phyloP scores from a whole-genome alignment of 495 filamentous ascomycete species.

The Penicillium argentinense region DNA sequence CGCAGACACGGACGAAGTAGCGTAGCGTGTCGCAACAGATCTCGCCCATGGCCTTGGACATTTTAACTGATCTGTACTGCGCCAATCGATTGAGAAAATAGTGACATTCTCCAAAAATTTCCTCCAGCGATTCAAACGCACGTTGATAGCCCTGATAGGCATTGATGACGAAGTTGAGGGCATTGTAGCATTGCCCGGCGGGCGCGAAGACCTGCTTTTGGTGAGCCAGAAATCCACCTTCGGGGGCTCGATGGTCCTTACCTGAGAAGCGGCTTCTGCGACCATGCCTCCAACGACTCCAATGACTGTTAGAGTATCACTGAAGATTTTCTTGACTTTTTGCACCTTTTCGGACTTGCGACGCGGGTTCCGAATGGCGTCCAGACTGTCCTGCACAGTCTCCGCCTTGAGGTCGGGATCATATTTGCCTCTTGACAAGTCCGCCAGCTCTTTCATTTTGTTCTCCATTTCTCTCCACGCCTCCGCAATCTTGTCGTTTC shows the following conservation, averaged over 20 bases:
- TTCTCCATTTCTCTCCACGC: conserved; percentile 3
- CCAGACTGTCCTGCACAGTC: background rate
- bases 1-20: conserved; percentile 6
- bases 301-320: conserved; percentile 4
- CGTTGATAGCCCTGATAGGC: conserved; percentile 8
- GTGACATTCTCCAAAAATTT: conserved; percentile 1
- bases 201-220: conserved; percentile 9
- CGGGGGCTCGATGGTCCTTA: background rate
- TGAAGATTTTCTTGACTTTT: conserved; percentile 1
- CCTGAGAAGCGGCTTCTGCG: conserved; percentile 10
- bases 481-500: conserved; percentile 1
- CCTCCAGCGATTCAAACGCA: background rate
- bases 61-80: conserved; percentile 4
- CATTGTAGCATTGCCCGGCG: conserved; percentile 17
- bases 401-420: background rate
- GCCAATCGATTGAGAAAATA: conserved; percentile 4
- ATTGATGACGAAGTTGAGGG: conserved; percentile 13
- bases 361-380: background rate
- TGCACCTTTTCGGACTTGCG: conserved; percentile 1
- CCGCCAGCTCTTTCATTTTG: conserved; percentile 3
- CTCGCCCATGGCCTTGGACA: conserved; percentile 4
- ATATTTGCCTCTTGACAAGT: background rate
- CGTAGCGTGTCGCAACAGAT: background rate
- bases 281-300: conserved; percentile 7
- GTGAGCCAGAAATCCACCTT: no score